Conservation (phyloP, 768 basidiomycete species). For the Pulveroboletus sp. region DNA sequence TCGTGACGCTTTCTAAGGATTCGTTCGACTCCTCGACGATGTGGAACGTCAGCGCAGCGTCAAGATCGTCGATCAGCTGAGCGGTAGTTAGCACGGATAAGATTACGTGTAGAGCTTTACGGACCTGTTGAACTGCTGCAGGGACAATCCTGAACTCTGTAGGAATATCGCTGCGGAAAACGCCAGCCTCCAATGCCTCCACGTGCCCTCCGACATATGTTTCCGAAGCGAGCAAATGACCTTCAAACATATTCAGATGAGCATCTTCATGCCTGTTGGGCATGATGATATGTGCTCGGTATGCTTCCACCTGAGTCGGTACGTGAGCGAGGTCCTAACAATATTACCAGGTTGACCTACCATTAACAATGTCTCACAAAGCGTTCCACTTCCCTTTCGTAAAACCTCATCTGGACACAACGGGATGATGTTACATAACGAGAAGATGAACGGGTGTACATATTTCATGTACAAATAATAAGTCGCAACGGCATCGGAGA, state of each 20-base stretch:
- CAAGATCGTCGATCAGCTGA: conserved; percentile 91
- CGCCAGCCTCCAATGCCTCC: conserved; percentile 96
- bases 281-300: conserved; percentile 88
- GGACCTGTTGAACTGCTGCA: conserved; percentile 74
- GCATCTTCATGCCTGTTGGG: conserved; percentile 95
- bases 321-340: conserved; percentile 2
- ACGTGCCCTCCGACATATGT: conserved; percentile 99
- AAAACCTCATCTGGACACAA: conserved; percentile 94
- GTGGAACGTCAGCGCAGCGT: conserved; percentile 85
- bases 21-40: conserved; percentile 81
- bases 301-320: conserved; percentile 82
- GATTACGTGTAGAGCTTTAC: not conserved
- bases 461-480: conserved; percentile 99
- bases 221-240: conserved; percentile 94
- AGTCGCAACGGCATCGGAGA: conserved; percentile 99
- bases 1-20: conserved; percentile 78
- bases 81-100: not conserved
- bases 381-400: conserved; percentile 91
- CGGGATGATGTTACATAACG: conserved; percentile 97
- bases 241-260: conserved; percentile 89
- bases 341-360: conserved; percentile 40
- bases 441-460: conserved; percentile 99
- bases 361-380: conserved; percentile 98
- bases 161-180: conserved; percentile 93
- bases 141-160: conserved; percentile 96